Evolutionary conservation across 495 filamentous ascomycete species (phyloP), one percentile per base, ranked within the genome.

Genomic region (Peziza echinospora): DNA sequence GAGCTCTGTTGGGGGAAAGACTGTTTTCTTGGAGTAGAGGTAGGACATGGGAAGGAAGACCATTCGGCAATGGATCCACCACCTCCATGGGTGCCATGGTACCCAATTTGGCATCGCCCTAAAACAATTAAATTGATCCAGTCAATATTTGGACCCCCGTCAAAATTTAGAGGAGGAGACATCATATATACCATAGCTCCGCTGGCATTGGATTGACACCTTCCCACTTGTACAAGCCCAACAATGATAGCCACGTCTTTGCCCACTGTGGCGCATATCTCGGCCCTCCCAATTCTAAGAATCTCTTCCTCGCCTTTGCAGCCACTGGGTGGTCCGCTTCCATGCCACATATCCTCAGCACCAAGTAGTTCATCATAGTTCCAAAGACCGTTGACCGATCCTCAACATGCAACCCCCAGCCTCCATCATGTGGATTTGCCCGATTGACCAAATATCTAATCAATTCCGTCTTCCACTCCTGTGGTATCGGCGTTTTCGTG

Each of bases 61-160:
- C 60, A 79, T 75, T 13, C 89, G 83, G 62, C 93, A 93, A 51
- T 97, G 89, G 51, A 93, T 84, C 89, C 89, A 97, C 89, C 89
- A 97, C 41, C 84, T 70, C 89, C 91, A 96, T 0, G 91, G 89
- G 8, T 83, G 78, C 53, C 96, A 72, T 1, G 89, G 91, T 11
- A 86, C 74, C 87, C 89, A 96, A 61, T 96, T 84, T 2, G 89
- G 91, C 2, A 97, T 66, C 22, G 94, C 72, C 41, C 41, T 43
- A 72, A 5, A 3, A n/a, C 10, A 10, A 19, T 30, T 4, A 0
- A 1, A 17, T 17, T 5, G 13, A n/a, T n/a, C n/a, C n/a, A n/a
- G n/a, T n/a, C n/a, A n/a, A n/a, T n/a, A n/a, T n/a, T n/a, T n/a
- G n/a, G n/a, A n/a, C 9, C 19, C 2, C 23, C 7, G 24, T 4